Conservation (phyloP, 2,329 filamentous ascomycete genomes). For the Sclerotinia minor region DNA sequence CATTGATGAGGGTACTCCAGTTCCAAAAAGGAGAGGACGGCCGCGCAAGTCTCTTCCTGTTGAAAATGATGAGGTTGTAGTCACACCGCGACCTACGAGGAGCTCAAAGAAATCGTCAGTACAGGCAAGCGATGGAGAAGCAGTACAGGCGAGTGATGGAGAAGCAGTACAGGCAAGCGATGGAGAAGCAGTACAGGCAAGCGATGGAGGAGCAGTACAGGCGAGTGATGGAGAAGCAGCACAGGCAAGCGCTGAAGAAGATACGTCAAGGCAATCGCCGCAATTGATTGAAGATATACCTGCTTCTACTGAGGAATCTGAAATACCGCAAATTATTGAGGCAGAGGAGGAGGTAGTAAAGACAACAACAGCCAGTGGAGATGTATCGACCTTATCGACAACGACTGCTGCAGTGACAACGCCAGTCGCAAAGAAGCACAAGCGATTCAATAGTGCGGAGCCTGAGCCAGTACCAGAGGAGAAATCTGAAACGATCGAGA, state of each 20-base stretch:
- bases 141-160: constrained; percentile 32
- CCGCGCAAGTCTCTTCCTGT: constrained; percentile 15
- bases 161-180: constrained; percentile 31
- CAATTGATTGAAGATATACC: constrained; percentile 36
- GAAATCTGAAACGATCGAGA: constrained; percentile 6
- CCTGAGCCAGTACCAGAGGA: constrained; percentile 24
- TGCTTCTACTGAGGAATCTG: constrained; percentile 20
- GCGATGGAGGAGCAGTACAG: constrained; percentile 30
- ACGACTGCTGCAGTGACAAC: constrained; percentile 2
- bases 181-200: constrained; percentile 30
- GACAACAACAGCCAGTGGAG: neutral
- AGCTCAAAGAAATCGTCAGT: constrained; percentile 35
- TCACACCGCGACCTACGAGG: constrained; percentile 31
- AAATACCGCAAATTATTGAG: constrained; percentile 1
- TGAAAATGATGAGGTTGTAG: constrained; percentile 23
- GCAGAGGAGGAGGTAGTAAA: neutral
- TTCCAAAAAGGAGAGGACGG: constrained; percentile 26
- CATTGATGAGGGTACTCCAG: constrained; percentile 22
- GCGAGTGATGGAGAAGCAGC: constrained; percentile 31
- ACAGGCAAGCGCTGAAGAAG: constrained; percentile 30
- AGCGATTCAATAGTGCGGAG: constrained; percentile 36
- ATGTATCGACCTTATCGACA: neutral
- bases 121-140: constrained; percentile 30
- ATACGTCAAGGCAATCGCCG: constrained; percentile 22
- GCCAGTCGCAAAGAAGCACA: constrained; percentile 29